Conservation (phyloP, 2,329 filamentous ascomycete genomes). For the Neoscytalidium dimidiatum region DNA sequence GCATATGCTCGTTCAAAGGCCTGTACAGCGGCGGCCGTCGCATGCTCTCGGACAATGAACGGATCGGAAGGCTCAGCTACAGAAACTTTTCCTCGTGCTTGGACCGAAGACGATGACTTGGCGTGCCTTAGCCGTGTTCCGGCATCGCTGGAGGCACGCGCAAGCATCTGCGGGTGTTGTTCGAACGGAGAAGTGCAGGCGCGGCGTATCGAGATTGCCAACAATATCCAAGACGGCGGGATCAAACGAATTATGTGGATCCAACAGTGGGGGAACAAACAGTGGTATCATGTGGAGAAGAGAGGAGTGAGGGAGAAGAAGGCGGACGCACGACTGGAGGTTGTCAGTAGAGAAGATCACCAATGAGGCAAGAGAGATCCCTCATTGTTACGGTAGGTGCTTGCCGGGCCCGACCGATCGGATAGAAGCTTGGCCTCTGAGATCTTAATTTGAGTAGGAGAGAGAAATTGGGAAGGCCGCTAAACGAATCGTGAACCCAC, state of each 20-base stretch:
- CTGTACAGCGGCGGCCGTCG: conserved; percentile 38
- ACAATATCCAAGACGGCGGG: conserved; percentile 11
- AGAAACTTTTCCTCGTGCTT: conserved; percentile 23
- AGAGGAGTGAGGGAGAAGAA: background rate
- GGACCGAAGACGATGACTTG: conserved; percentile 37
- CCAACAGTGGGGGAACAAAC: background rate
- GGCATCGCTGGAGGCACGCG: conserved; percentile 38
- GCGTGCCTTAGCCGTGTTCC: conserved; percentile 39
- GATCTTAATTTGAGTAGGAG: background rate
- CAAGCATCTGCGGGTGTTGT: conserved; percentile 31
- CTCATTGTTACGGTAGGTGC: background rate
- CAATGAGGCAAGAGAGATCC: background rate
- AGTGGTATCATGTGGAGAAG: conserved; percentile 5
- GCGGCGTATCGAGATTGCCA: conserved; percentile 1
- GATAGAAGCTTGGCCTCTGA: background rate
- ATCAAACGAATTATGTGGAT: conserved; percentile 8
- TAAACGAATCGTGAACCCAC: background rate
- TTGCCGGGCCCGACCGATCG: background rate
- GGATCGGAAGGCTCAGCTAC: conserved; percentile 29
- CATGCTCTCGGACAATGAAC: conserved; percentile 35
- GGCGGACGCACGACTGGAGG: background rate
- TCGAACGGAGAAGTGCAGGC: background rate
- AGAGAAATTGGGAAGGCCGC: background rate
- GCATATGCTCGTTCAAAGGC: conserved; percentile 37
- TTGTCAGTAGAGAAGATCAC: background rate